Evolutionary conservation across 176 grass and related monocot genomes (phyloP).

Genomic region (Thalia dealbata): DNA sequence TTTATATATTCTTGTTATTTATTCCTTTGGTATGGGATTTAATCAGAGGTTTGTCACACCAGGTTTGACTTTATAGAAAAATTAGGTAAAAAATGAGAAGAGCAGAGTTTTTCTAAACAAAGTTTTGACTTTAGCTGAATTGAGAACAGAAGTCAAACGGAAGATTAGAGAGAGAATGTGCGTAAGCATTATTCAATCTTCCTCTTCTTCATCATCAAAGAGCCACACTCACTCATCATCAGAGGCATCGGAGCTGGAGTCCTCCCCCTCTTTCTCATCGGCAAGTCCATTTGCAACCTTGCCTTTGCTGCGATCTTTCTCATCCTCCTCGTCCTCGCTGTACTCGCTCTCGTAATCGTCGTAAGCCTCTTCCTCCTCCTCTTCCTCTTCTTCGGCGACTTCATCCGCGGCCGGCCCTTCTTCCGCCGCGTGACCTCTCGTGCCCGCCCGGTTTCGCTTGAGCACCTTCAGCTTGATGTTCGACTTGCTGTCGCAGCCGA

Average conservation of each 20-base stretch:
- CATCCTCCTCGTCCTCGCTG: conserved; percentile 81
- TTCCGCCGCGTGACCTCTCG: conserved; percentile 50
- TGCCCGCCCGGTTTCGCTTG: conserved; percentile 64
- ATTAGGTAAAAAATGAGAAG: no score
- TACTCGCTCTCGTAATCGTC: conserved; percentile 98
- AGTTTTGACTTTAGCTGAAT: no score
- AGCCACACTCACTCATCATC: no score
- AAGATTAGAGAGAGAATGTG: no score
- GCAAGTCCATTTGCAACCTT: conserved; percentile 44
- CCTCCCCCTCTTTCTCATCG: conserved; percentile 7
- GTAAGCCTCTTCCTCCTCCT: conserved; percentile 83
- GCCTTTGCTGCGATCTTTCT: conserved; percentile 44
- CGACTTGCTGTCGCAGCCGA: conserved; percentile 77
- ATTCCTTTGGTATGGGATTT: no score
- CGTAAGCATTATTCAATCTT: no score
- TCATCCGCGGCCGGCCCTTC: conserved; percentile 57
- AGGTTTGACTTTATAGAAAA: no score
- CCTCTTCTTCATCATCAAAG: no score
- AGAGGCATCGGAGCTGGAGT: not conserved
- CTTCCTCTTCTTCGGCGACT: conserved; percentile 79
- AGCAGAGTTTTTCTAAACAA: no score
- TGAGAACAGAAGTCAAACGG: no score
- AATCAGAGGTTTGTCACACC: no score
- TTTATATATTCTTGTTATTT: no score
- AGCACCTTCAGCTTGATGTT: conserved; percentile 80